phyloP scores from a whole-genome alignment of 2,329 filamentous ascomycete species.

The Hypoxylon sp. region DNA sequence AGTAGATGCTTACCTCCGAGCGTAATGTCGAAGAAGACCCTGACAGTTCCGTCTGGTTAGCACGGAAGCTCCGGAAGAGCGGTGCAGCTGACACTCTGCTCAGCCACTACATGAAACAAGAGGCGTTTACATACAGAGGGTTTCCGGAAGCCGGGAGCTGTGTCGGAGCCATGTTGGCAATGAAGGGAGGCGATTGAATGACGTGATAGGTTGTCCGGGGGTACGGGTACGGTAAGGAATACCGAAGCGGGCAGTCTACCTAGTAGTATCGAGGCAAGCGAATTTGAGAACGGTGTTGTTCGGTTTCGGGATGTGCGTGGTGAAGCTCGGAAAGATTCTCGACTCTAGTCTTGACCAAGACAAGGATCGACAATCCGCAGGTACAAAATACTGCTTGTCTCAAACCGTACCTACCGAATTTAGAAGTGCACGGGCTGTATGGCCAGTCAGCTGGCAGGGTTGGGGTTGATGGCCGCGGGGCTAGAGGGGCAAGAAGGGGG shows the following conservation, averaged over 20 bases:
- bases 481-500: constrained; percentile 33
- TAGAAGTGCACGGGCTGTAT: constrained; percentile 8
- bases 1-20: constrained; percentile 74
- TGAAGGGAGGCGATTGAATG: constrained; percentile 8
- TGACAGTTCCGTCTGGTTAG: constrained; percentile 46
- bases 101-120: constrained; percentile 36
- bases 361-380: constrained; percentile 15
- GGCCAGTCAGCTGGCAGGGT: constrained; percentile 24
- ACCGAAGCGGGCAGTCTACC: constrained; percentile 16
- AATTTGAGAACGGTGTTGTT: constrained; percentile 16
- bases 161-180: constrained; percentile 56
- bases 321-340: constrained; percentile 24
- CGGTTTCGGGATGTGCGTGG: constrained; percentile 29
- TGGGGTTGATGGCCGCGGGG: constrained; percentile 30
- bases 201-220: constrained; percentile 19
- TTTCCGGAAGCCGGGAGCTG: constrained; percentile 61
- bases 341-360: neutral
- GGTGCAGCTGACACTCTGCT: constrained; percentile 29
- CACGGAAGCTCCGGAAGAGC: constrained; percentile 30
- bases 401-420: constrained; percentile 24
- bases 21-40: constrained; percentile 83
- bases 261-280: neutral
- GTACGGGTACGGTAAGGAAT: constrained; percentile 10
- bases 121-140: constrained; percentile 57
- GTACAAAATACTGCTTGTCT: constrained; percentile 10